These are phyloP conservation scores for Coniferiporia weirii DNA, from an alignment of 1,284 basidiomycete genomes.

Conservation along the genomic window DNA sequence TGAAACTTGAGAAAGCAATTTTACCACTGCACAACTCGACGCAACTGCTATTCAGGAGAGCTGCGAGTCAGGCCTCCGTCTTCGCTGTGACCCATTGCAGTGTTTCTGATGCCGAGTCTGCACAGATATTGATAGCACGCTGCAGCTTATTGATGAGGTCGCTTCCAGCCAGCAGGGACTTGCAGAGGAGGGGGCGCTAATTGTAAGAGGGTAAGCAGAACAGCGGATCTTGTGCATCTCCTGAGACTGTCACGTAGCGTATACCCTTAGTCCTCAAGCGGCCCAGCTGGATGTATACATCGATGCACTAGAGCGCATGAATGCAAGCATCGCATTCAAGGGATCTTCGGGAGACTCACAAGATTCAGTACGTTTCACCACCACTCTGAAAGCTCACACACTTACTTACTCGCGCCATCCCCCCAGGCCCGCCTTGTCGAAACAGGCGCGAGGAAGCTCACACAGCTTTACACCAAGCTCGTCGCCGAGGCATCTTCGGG, in stretches of 20 bases:
- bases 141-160: constrained; percentile 72
- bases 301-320: constrained; percentile 67
- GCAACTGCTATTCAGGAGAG: constrained; percentile 64
- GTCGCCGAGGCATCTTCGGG: constrained; percentile 78
- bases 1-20: constrained; percentile 77
- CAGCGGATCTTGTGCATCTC: neutral
- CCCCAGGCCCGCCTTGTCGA: constrained; percentile 66
- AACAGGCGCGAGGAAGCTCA: constrained; percentile 73
- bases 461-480: constrained; percentile 72
- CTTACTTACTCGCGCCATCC: neutral
- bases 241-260: too few relatives aligned
- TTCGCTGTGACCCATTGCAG: neutral
- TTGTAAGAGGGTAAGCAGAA: constrained; percentile 60
- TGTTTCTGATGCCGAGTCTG: constrained; percentile 1
- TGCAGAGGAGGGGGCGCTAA: constrained; percentile 69
- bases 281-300: constrained; percentile 60
- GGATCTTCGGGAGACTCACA: constrained; percentile 50
- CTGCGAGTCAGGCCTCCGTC: constrained; percentile 22
- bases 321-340: constrained; percentile 75
- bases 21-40: constrained; percentile 70
- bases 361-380: constrained; percentile 47
- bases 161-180: constrained; percentile 71
- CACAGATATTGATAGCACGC: constrained; percentile 71
- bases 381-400: neutral
- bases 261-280: constrained; percentile 52